Evolutionary conservation across 2,329 filamentous ascomycete species (phyloP).

Genomic region (Cladosporium sp.): DNA sequence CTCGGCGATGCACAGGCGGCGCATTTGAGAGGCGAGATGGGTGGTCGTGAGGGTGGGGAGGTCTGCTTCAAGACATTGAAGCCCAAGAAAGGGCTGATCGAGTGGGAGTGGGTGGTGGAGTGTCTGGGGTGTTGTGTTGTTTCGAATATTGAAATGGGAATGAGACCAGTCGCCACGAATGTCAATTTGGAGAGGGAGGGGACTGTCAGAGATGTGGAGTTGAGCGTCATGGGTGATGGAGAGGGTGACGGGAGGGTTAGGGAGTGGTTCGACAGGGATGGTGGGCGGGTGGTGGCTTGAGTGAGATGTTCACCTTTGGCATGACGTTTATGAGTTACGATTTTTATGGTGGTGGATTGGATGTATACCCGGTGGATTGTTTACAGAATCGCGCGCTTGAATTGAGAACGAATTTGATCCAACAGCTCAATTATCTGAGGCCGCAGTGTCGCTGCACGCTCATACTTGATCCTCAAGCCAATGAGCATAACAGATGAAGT

Average conservation of each 20-base stretch:
- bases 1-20: conserved; percentile 26
- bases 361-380: background rate
- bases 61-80: conserved; percentile 10
- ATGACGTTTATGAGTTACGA: background rate
- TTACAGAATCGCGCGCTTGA: no score
- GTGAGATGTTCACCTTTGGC: background rate
- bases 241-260: conserved; percentile 8
- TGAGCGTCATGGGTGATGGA: conserved; percentile 9
- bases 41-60: background rate
- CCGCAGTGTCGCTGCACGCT: no score
- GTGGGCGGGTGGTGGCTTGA: background rate
- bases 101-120: conserved; percentile 16
- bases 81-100: conserved; percentile 14
- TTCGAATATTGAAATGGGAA: conserved; percentile 17
- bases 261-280: conserved; percentile 9
- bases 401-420: no score
- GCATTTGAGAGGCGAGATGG: conserved; percentile 21
- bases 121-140: conserved; percentile 16
- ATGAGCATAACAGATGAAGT: no score
- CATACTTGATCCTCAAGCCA: no score
- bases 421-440: no score
- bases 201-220: conserved; percentile 5
- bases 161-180: background rate
- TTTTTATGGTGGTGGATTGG: background rate
- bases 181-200: background rate